Conservation (phyloP, 1,284 basidiomycete genomes). For the Mrakiaceae sp. region DNA sequence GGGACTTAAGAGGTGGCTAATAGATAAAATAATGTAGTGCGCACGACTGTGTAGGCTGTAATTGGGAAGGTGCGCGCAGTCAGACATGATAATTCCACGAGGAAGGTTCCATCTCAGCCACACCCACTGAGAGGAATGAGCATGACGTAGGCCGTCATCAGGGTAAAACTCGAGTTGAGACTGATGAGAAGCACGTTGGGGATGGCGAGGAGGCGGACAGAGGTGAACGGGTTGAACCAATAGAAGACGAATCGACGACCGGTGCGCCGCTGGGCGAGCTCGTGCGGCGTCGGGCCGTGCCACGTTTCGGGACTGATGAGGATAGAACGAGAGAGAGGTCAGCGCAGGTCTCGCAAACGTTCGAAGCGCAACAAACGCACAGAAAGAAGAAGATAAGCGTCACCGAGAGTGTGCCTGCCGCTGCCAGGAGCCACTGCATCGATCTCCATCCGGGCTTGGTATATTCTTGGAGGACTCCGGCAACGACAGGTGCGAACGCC, state of each 20-base stretch:
- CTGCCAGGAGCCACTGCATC: slow-evolving; percentile 47
- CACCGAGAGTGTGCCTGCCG: slow-evolving; percentile 40
- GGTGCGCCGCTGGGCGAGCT: slow-evolving; percentile 21
- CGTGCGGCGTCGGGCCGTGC: slow-evolving; percentile 40
- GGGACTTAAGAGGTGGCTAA: slow-evolving; percentile 2
- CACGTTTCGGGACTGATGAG: slow-evolving; percentile 51
- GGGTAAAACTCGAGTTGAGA: slow-evolving; percentile 19
- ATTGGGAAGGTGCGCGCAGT: slow-evolving; percentile 18
- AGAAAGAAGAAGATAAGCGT: slow-evolving; percentile 43
- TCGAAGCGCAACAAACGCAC: background rate
- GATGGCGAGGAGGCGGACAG: slow-evolving; percentile 45
- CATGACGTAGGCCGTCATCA: slow-evolving; percentile 19
- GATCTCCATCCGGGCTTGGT: slow-evolving; percentile 45
- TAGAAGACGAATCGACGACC: slow-evolving; percentile 37
- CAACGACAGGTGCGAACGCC: slow-evolving; percentile 31
- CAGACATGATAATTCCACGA: no score
- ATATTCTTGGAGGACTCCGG: slow-evolving; percentile 34
- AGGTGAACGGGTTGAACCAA: slow-evolving; percentile 50
- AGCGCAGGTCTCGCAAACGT: background rate
- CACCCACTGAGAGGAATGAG: slow-evolving; percentile 20
- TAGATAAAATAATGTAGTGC: background rate
- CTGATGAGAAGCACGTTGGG: slow-evolving; percentile 45
- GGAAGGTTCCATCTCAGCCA: background rate
- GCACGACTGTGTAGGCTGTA: slow-evolving; percentile 12
- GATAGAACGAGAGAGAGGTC: background rate